Evolutionary conservation across 2,329 filamentous ascomycete species (phyloP).

Genomic region (Hortaea werneckii): DNA sequence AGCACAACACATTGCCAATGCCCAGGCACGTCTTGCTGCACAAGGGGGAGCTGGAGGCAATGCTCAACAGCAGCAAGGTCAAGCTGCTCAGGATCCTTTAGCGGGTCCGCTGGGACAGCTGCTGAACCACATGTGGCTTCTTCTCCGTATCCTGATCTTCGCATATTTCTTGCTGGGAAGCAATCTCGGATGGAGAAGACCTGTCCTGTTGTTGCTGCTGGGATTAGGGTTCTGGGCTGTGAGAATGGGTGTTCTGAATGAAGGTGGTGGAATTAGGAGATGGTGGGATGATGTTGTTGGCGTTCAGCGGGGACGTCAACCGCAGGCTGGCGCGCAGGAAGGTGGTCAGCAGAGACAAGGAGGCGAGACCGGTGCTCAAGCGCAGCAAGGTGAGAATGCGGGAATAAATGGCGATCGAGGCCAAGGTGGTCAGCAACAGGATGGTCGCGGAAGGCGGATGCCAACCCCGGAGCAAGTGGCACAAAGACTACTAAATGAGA

Average conservation of each 20-base stretch:
- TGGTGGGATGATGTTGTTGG: conserved; percentile 35
- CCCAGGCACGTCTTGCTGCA: neutral
- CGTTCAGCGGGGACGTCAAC: conserved; percentile 1
- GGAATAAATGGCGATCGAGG: neutral
- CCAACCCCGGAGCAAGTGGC: conserved; percentile 34
- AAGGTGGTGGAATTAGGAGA: conserved; percentile 26
- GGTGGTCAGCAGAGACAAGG: neutral
- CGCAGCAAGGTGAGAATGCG: neutral
- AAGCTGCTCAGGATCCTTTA: neutral
- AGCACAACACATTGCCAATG: neutral
- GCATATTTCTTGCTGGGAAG: conserved; percentile 47
- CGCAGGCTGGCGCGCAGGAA: neutral
- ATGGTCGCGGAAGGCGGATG: conserved; percentile 7
- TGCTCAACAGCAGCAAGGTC: conserved; percentile 6
- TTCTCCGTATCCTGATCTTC: conserved; percentile 48
- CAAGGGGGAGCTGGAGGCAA: neutral
- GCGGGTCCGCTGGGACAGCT: conserved; percentile 4
- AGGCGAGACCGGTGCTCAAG: neutral
- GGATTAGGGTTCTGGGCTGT: conserved; percentile 32
- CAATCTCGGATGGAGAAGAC: conserved; percentile 34
- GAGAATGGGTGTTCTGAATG: conserved; percentile 32
- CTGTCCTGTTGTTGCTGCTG: conserved; percentile 31
- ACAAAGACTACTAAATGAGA: conserved; percentile 27
- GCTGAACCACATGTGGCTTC: conserved; percentile 44
- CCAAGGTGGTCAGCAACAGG: neutral